Percentiles rank a stretch among this genome's conserved stretches.
Conservation (phyloP, 2,329 filamentous ascomycete species). For the Fulvia fulva region DNA sequence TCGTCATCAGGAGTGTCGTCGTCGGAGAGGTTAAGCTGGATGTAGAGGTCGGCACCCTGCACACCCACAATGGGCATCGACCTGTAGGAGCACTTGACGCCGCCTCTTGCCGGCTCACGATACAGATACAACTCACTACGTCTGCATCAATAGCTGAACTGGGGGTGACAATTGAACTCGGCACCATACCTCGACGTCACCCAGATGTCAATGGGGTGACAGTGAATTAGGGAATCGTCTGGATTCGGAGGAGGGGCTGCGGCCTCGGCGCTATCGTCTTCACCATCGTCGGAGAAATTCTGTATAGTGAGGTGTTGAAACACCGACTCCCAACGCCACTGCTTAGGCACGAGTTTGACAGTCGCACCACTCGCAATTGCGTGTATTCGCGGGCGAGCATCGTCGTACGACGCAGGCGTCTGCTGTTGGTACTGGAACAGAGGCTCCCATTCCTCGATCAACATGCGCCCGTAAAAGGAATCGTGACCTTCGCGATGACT, state of each 20-base stretch:
- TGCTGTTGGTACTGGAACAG: not conserved
- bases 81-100: slow-evolving; percentile 69
- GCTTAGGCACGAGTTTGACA: not conserved
- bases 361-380: not conserved
- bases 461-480: no score
- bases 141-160: not conserved
- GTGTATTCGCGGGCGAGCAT: not conserved
- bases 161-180: no score
- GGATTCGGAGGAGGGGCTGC: not conserved
- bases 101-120: slow-evolving; percentile 54
- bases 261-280: not conserved
- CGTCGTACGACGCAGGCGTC: not conserved
- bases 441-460: not conserved
- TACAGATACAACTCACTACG: no score
- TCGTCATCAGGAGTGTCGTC: slow-evolving; percentile 59
- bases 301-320: not conserved
- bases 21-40: slow-evolving; percentile 63
- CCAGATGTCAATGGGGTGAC: slow-evolving; percentile 42
- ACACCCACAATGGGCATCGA: slow-evolving; percentile 71
- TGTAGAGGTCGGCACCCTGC: slow-evolving; percentile 60
- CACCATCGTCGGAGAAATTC: not conserved
- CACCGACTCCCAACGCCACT: not conserved
- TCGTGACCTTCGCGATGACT: no score
- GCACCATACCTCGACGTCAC: slow-evolving; percentile 43
- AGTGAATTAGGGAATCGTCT: slow-evolving; percentile 20